A percentile compares a stretch with the other conserved stretches of the same genome.
phyloP scores from a whole-genome alignment of 345 rosid species.

The Syzygium aromaticum region DNA sequence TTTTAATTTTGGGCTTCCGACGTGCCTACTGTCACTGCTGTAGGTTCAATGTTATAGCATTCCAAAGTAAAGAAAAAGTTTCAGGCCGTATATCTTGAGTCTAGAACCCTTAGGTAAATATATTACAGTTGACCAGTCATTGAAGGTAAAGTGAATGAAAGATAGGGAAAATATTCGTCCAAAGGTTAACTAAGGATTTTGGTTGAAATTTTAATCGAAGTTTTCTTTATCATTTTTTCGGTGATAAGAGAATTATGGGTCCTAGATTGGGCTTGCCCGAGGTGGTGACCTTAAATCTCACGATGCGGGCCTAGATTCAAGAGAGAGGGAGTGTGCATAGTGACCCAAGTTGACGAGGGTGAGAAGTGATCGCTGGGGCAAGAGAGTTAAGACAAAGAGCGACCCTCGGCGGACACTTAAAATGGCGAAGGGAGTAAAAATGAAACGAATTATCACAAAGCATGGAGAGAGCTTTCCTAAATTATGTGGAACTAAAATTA shows the following conservation, averaged over 20 bases:
- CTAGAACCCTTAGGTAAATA: neutral
- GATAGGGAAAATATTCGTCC: neutral
- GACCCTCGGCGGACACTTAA: neutral
- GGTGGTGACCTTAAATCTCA: too few species aligned
- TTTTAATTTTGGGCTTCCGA: neutral
- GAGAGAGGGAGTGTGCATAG: too few species aligned
- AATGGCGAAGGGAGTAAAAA: neutral
- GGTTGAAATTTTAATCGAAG: neutral
- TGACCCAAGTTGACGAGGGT: too few species aligned
- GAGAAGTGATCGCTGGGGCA: neutral
- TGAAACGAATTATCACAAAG: too few species aligned
- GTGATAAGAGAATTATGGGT: too few species aligned
- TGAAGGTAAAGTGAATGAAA: neutral
- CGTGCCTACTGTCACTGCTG: neutral
- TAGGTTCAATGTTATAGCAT: neutral
- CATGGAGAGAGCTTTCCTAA: neutral
- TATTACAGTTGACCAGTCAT: neutral
- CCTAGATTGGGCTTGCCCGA: too few species aligned
- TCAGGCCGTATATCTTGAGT: neutral
- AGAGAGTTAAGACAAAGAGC: accelerated
- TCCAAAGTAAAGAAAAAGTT: neutral
- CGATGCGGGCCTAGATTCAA: too few species aligned
- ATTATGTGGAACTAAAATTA: too few species aligned
- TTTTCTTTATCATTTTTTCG: neutral
- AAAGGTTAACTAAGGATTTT: neutral